Evolutionary conservation across 345 rosid genomes (phyloP).

Genomic region (Linum usitatissimum): DNA sequence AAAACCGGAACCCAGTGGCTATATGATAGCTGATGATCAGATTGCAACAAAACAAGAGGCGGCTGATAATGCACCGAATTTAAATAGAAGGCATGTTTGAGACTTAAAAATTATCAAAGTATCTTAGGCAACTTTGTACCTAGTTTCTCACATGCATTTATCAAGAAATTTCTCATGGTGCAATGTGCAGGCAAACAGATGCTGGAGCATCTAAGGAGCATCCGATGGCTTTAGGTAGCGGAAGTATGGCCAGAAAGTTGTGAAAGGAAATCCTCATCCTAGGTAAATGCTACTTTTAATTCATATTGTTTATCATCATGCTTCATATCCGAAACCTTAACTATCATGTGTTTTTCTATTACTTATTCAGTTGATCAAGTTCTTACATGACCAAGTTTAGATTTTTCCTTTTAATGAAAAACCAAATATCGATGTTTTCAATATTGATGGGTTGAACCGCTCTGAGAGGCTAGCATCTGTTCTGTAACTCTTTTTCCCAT

Average conservation of each 20-base stretch:
- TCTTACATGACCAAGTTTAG: background rate
- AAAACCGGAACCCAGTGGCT: constrained; percentile 30
- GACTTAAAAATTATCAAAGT: background rate
- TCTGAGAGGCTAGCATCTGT: no score
- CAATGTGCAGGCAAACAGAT: constrained; percentile 38
- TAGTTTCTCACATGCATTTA: constrained; percentile 1
- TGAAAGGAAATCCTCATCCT: constrained; percentile 93
- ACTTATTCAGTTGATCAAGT: background rate
- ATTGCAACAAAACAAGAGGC: constrained; percentile 31
- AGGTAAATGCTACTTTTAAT: constrained; percentile 36
- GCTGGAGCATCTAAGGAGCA: constrained; percentile 27
- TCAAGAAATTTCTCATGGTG: background rate
- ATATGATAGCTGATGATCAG: constrained; percentile 39
- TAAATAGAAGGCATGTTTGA: constrained; percentile 52
- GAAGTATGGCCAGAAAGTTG: constrained; percentile 97
- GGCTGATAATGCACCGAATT: constrained; percentile 47
- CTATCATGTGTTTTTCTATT: constrained; percentile 7
- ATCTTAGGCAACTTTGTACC: background rate
- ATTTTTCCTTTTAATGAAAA: no score
- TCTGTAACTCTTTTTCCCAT: no score
- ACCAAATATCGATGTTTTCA: no score
- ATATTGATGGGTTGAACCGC: no score
- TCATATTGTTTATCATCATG: constrained; percentile 4
- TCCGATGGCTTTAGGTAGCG: constrained; percentile 99
- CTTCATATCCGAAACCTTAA: background rate